A percentile compares a stretch with the other conserved stretches of the same genome.
phyloP scores from a whole-genome alignment of 2,329 filamentous ascomycete genomes.

The Aspergillus nomiae region DNA sequence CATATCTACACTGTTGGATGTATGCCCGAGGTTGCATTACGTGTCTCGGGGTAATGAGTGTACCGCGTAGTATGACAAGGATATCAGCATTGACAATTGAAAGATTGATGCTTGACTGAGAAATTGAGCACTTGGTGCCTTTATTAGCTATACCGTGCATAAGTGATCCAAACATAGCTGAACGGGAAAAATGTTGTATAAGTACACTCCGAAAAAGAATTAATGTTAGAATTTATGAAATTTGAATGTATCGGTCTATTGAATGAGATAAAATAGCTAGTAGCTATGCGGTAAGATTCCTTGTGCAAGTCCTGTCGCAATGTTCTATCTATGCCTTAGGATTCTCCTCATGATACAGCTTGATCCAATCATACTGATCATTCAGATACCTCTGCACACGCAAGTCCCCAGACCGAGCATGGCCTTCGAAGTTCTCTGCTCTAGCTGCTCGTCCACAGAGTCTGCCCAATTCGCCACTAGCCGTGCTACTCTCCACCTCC shows the following conservation, averaged over 20 bases:
- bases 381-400: constrained; percentile 48
- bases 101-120: not conserved
- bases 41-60: not conserved
- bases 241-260: not conserved
- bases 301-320: too few species aligned
- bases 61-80: not conserved
- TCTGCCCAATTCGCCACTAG: constrained; percentile 51
- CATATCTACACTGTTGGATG: not conserved
- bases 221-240: not conserved
- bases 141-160: not conserved
- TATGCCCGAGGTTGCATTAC: not conserved
- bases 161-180: not conserved
- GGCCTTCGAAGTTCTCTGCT: constrained; percentile 56
- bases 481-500: constrained; percentile 47
- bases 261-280: not conserved
- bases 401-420: constrained; percentile 55
- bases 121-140: not conserved
- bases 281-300: not conserved
- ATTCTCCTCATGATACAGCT: not conserved
- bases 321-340: not conserved
- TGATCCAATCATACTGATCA: constrained; percentile 50
- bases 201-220: not conserved
- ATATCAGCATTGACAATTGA: not conserved
- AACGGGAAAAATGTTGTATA: not conserved
- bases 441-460: constrained; percentile 54